Conservation (phyloP, 2,329 filamentous ascomycete species). For the Ilyonectria sp. region DNA sequence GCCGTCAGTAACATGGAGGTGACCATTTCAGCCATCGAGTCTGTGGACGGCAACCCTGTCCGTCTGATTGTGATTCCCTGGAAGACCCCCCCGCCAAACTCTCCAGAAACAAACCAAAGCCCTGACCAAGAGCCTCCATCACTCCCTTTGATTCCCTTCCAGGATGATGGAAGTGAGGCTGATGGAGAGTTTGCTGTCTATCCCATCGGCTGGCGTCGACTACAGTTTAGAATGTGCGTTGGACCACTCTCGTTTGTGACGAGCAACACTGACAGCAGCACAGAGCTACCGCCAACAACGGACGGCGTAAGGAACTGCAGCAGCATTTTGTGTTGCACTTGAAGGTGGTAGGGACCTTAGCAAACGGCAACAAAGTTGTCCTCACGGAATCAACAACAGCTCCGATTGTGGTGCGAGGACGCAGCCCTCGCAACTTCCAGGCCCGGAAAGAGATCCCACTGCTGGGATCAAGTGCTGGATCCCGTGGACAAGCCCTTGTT, state of each 20-base stretch:
- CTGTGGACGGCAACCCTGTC: conserved; percentile 91
- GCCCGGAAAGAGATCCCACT: conserved; percentile 93
- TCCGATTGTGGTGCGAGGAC: conserved; percentile 92
- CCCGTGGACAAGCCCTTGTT: conserved; percentile 82
- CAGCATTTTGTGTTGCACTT: conserved; percentile 95
- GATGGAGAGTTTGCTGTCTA: conserved; percentile 91
- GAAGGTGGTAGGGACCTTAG: conserved; percentile 86
- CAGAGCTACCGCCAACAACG: conserved; percentile 95
- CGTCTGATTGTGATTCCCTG: conserved; percentile 97
- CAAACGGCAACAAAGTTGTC: conserved; percentile 85
- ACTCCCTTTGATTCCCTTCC: conserved; percentile 80
- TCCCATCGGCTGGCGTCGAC: conserved; percentile 92
- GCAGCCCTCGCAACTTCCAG: conserved; percentile 95
- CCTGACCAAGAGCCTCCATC: conserved; percentile 89
- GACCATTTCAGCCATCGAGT: conserved; percentile 92
- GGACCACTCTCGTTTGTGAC: neutral
- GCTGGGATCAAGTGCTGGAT: conserved; percentile 81
- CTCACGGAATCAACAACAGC: conserved; percentile 89
- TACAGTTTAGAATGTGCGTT: conserved; percentile 88
- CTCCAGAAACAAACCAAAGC: conserved; percentile 74
- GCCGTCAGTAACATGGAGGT: conserved; percentile 88
- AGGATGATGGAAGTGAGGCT: conserved; percentile 70
- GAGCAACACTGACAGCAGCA: conserved; percentile 27
- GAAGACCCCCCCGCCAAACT: conserved; percentile 92
- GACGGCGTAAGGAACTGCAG: conserved; percentile 92